Base-by-base conservation (phyloP, 208 protist genomes). In the Trypanosoma avium region DNA sequence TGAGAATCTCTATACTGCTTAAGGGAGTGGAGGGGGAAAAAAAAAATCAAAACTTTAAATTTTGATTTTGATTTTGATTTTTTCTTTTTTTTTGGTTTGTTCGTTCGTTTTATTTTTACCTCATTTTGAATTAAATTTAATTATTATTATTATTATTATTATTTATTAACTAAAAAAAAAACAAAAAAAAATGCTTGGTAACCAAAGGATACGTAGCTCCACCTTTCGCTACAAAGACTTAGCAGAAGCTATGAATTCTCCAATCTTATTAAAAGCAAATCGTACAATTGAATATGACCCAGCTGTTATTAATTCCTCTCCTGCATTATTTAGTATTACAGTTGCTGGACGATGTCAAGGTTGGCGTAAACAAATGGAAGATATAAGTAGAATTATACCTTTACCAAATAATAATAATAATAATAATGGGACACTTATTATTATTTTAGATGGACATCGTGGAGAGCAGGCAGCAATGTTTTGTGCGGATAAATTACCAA, bases 311-410 rank as follows among this genome's bases (percentile, higher is more conserved):
- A 32, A 26, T 17, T 24, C 40, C 27, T 5, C n/a, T 24, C 5
- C 27, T 4, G 22, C 45, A 10, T 1, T 56, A n/a, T 35, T 46
- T 29, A 45, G 4, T 22, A 21, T 70, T 30, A 35, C 40, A 15
- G 70, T 72, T 1, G 65, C 32, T 21, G 70, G 72, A 30, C 48
- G 40, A 21, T 79, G 80, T 40, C 80, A 86, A 60, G 80, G 77
- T 2, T 86, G 70, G 66, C 72, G 80, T 21, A 56, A 67, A 22
- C 47, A 32, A 6, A 86, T 86, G 80, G 76, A 86, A 62, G 80
- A 86, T 55, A 17, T 22, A 22, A 71, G 59, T 13, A 9, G 50
- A 53, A 17, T 21, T 5, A 21, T 49, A 45, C 32, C n/a, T 21
- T 47, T 42, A 13, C 15, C 38, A 10, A 54, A n/a, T n/a, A n/a